These are phyloP conservation scores for Ascochyta fabae DNA, from an alignment of 2,329 filamentous ascomycete genomes.

Conservation along the genomic window DNA sequence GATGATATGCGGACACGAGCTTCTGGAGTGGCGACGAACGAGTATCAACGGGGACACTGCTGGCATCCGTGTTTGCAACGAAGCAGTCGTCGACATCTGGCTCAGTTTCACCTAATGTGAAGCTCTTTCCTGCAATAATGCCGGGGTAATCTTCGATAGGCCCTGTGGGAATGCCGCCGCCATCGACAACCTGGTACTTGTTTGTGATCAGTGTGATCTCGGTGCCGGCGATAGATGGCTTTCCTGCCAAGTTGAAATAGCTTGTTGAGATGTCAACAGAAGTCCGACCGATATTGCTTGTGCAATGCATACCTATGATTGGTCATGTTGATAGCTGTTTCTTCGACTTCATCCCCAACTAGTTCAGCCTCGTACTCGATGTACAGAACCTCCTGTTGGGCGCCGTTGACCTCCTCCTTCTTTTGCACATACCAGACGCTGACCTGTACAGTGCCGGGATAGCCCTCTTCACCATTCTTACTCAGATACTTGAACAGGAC, in stretches of 20 bases:
- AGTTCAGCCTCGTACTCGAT: conserved; percentile 92
- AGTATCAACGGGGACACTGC: conserved; percentile 59
- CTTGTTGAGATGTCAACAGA: conserved; percentile 44
- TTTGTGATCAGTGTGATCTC: conserved; percentile 64
- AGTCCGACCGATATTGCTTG: too few species aligned
- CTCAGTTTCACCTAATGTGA: conserved; percentile 72
- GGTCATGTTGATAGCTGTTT: conserved; percentile 90
- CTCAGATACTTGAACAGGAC: conserved; percentile 64
- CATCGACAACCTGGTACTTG: conserved; percentile 76
- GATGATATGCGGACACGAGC: conserved; percentile 76
- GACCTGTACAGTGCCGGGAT: conserved; percentile 82
- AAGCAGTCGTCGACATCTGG: conserved; percentile 93
- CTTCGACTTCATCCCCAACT: conserved; percentile 74
- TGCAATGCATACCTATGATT: conserved; percentile 78
- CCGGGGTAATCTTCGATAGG: conserved; percentile 69
- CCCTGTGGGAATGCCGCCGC: conserved; percentile 75
- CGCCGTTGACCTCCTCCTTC: conserved; percentile 67
- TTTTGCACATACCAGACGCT: conserved; percentile 79
- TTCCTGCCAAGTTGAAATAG: conserved; percentile 71
- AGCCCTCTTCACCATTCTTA: conserved; percentile 85
- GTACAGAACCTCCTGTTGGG: conserved; percentile 73
- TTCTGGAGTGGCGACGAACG: conserved; percentile 65
- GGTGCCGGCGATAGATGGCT: conserved; percentile 67
- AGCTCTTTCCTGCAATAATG: conserved; percentile 69
- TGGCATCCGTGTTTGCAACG: conserved; percentile 70